A percentile compares a stretch with the other conserved stretches of the same genome.
phyloP scores from a whole-genome alignment of 2,329 filamentous ascomycete species.

The Beauveria caledonica region DNA sequence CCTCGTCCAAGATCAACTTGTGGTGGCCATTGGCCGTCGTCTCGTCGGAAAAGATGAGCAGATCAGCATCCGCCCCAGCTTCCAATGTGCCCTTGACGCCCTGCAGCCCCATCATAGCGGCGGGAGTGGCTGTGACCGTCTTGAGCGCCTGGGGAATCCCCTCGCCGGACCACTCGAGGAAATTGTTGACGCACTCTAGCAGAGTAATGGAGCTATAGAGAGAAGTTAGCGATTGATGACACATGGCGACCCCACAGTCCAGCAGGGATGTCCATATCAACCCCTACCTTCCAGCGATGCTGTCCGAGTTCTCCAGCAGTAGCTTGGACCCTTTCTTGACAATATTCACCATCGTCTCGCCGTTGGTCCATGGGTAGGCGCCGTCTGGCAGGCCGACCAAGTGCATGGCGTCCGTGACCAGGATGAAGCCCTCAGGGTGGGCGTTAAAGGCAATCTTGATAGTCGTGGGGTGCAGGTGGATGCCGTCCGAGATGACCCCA shows the following conservation, averaged over 20 bases:
- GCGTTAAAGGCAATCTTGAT: conserved; percentile 85
- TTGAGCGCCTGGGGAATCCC: conserved; percentile 60
- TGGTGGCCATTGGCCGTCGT: conserved; percentile 32
- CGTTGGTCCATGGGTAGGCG: conserved; percentile 78
- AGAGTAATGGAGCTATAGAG: conserved; percentile 54
- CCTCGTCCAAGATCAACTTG: conserved; percentile 59
- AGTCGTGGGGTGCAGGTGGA: conserved; percentile 80
- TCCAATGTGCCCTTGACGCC: conserved; percentile 58
- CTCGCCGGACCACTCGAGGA: conserved; percentile 64
- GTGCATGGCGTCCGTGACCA: conserved; percentile 91
- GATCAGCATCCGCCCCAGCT: conserved; percentile 57
- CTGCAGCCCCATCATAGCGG: conserved; percentile 63
- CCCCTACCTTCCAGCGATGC: conserved; percentile 64
- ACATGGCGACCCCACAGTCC: neutral
- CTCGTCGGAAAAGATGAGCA: conserved; percentile 58
- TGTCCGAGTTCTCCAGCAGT: conserved; percentile 68
- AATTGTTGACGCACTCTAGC: conserved; percentile 78
- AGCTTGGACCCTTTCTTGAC: conserved; percentile 65
- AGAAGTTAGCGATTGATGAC: neutral
- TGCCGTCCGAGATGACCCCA: conserved; percentile 83
- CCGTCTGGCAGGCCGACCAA: conserved; percentile 79
- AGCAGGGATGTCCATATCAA: neutral
- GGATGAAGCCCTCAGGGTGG: conserved; percentile 74
- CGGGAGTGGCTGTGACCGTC: conserved; percentile 69
- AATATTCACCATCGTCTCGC: conserved; percentile 47